phyloP scores from a whole-genome alignment of 495 filamentous ascomycete genomes.

The Thermothielavioides terrestris region DNA sequence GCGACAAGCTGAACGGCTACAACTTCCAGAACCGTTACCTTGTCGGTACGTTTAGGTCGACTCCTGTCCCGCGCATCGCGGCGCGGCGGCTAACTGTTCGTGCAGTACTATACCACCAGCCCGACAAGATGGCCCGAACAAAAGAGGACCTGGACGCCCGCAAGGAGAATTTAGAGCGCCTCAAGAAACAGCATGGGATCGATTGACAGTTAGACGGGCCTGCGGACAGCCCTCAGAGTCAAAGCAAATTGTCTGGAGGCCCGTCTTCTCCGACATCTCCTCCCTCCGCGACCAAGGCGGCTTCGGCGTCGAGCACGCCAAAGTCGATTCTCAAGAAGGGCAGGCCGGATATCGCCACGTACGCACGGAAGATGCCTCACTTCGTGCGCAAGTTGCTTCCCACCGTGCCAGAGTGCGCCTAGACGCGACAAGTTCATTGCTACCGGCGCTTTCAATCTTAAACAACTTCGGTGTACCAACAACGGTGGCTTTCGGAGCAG shows the following conservation, averaged over 20 bases:
- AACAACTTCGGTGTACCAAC: slow-evolving; percentile 22
- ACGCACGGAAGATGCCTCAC: slow-evolving; percentile 34
- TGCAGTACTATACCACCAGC: slow-evolving; percentile 93
- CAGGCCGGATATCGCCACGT: slow-evolving; percentile 26
- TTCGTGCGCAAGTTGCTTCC: slow-evolving; percentile 38
- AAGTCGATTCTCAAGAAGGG: slow-evolving; percentile 28
- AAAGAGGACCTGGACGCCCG: slow-evolving; percentile 91
- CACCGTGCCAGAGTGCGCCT: slow-evolving; percentile 32
- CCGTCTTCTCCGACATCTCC: slow-evolving; percentile 40
- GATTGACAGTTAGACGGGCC: slow-evolving; percentile 74
- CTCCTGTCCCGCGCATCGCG: background rate
- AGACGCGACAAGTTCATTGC: slow-evolving; percentile 17
- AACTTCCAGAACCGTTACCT: slow-evolving; percentile 99
- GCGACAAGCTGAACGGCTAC: slow-evolving; percentile 99
- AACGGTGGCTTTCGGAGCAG: slow-evolving; percentile 14
- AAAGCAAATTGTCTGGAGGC: slow-evolving; percentile 41
- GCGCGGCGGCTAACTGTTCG: slow-evolving; percentile 9
- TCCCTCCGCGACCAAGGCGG: slow-evolving; percentile 28
- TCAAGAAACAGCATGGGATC: slow-evolving; percentile 97
- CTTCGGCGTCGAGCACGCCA: slow-evolving; percentile 19
- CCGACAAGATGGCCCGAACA: slow-evolving; percentile 89
- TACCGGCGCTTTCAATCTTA: slow-evolving; percentile 14
- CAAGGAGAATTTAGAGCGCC: slow-evolving; percentile 93
- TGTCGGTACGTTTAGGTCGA: slow-evolving; percentile 61
- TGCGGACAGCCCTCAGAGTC: slow-evolving; percentile 43